Base-by-base conservation (phyloP, 164 flowering plant species). In the Magnolia kwangsiensis region DNA sequence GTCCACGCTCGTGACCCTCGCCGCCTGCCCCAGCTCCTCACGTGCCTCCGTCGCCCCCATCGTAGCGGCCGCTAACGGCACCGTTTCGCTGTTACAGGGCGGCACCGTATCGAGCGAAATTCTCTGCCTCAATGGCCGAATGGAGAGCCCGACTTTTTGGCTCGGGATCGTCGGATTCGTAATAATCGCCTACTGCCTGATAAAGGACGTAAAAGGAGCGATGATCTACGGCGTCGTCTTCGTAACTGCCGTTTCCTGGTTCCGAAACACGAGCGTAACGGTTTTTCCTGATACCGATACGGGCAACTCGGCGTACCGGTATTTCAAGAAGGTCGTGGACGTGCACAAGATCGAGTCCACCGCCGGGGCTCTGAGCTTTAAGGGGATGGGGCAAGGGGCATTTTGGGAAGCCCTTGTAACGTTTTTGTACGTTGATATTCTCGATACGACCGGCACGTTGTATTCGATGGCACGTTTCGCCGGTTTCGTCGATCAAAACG, bases 111-210 rank as follows among this genome's bases (percentile, higher is more conserved):
- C 98, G 18, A 92, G 82, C 49, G 90, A 61, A 1, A 85, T 93
- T 4, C 31, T 80, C n/a, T 95, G 98, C 76, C 67, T 92, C 8
- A 50, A 73, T 19, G 74, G 75, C 67, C 85, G 93, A 0, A 93
- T 95, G 98, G 90, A 91, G 67, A 93, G 97, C 81, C 89, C 98
- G 10, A 95, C 97, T 0, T 82, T 95, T 16, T 95, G 98, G 97
- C 87, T 95, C 0, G 98, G 87, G 3, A 68, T 90, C 9, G 88
- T 87, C 0, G 98, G 98, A 0, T 93, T 95, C 83, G 85, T 92
- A 1, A 88, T 93, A 0, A 95, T 95, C 50, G 92, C 94, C 1
- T 89, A 89, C 64, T 90, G 96, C 65, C 50, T 93, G 45, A 85
- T 85, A 23, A 90, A 88, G 50, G 84, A 90, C 80, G 64, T 95